Evolutionary conservation across 2,329 filamentous ascomycete genomes (phyloP), one percentile per base, ranked within the genome.

Genomic region (Microcera coccophila): DNA sequence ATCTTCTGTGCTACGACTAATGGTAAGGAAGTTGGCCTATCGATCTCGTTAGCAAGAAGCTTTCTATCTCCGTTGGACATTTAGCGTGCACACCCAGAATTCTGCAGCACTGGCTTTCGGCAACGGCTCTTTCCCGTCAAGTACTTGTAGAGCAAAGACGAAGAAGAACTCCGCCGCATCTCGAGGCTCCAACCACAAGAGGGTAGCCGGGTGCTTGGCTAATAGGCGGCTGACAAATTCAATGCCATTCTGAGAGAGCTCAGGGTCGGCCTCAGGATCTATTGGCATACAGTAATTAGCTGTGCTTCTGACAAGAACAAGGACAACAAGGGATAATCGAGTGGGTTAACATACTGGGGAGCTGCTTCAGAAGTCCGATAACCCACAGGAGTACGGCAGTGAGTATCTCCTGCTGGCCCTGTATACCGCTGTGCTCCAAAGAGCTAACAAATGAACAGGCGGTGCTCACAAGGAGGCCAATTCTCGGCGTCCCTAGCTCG

Each of bases 81-180:
- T 3, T 2, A 21, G 2, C 3, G 10, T 20, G 29, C 73, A 53
- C 65, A 85, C 82, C 86, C 88, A 93, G 48, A 94, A 87, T 20
- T 85, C 80, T 8, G 82, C 79, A 2, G 87, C 79, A 3, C 85
- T 79, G 21, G 77, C 77, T 65, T 93, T 94, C 0, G 87, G 85
- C 9, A 94, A 68, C 1, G 85, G 81, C 45, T 93, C 87, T 21
- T 75, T 79, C 11, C 83, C 84, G 33, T 82, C 76, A 5, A 94
- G 67, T 7, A 87, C 81, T 53, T 79, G 76, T 11, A 93, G 68
- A 0, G 82, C 78, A 56, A 91, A 90, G 40, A 82, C 67, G 55
- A 94, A 85, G 47, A 89, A 76, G 53, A 75, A 79, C 45, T 85
- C 80, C 1, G 85, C 71, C 10, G 75, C 71, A 1, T 76, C 72